These are phyloP conservation scores for Vanderwaltozyma yarrowii DNA, from an alignment of 805 yeast genomes.

Conservation along the genomic window DNA sequence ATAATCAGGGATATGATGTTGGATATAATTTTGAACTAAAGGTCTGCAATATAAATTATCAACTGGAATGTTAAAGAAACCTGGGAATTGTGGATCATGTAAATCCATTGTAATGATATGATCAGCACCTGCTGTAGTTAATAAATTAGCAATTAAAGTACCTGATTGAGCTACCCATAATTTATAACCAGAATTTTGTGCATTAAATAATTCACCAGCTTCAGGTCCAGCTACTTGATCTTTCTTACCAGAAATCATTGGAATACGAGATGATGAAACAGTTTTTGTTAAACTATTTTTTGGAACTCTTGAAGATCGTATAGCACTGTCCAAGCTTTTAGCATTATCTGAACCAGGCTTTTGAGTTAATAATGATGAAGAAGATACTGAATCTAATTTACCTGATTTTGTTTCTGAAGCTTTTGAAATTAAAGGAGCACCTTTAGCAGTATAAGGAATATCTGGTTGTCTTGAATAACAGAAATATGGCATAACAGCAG, in stretches of 20 bases:
- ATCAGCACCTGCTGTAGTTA: conserved; percentile 91
- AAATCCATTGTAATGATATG: conserved; percentile 95
- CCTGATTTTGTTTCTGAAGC: conserved; percentile 29
- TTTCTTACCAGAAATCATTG: conserved; percentile 29
- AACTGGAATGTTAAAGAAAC: conserved; percentile 92
- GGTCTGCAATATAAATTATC: conserved; percentile 90
- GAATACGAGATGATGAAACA: conserved; percentile 25
- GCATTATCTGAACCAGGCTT: conserved; percentile 18
- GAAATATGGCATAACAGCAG: conserved; percentile 86
- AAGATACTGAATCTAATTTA: conserved; percentile 30
- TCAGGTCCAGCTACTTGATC: conserved; percentile 15
- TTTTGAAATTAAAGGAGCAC: conserved; percentile 51
- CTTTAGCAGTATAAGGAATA: conserved; percentile 68
- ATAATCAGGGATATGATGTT: conserved; percentile 65
- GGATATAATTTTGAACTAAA: conserved; percentile 73
- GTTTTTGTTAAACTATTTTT: conserved; percentile 8
- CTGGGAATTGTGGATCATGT: conserved; percentile 97
- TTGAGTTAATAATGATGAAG: conserved; percentile 14
- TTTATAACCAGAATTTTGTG: conserved; percentile 59
- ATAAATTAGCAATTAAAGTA: conserved; percentile 75
- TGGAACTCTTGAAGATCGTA: conserved; percentile 10
- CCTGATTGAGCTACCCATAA: conserved; percentile 97
- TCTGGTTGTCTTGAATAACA: conserved; percentile 97
- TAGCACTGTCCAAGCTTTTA: conserved; percentile 11
- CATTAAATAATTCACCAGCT: conserved; percentile 29